Evolutionary conservation across 2,329 filamentous ascomycete genomes (phyloP).

Genomic region (Fusarium buharicum): DNA sequence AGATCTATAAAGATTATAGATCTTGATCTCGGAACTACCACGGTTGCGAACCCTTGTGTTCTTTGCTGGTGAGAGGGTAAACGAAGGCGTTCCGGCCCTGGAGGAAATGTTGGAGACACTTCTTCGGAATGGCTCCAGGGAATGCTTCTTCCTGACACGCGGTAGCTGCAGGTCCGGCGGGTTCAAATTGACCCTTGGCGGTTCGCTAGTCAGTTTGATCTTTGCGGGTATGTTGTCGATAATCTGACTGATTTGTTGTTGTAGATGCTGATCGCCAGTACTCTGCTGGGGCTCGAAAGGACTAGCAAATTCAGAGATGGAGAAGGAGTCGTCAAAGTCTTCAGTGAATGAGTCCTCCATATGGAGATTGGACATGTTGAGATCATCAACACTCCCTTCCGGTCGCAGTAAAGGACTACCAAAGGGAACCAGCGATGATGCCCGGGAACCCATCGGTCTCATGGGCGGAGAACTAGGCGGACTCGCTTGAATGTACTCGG

Average conservation of each 20-base stretch:
- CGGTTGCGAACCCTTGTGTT: conserved; percentile 60
- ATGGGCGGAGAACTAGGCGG: conserved; percentile 62
- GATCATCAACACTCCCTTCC: conserved; percentile 54
- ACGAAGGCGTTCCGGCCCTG: conserved; percentile 71
- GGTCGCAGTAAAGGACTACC: conserved; percentile 59
- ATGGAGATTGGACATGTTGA: conserved; percentile 53
- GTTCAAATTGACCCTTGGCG: conserved; percentile 63
- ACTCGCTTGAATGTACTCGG: conserved; percentile 54
- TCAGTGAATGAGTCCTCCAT: conserved; percentile 58
- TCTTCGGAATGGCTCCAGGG: conserved; percentile 57
- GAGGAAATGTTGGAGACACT: conserved; percentile 63
- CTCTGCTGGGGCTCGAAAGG: conserved; percentile 47
- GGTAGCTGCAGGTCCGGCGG: conserved; percentile 67
- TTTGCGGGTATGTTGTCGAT: conserved; percentile 80
- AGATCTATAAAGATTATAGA: conserved; percentile 89
- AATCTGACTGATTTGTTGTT: conserved; percentile 82
- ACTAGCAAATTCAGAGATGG: conserved; percentile 46
- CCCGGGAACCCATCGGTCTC: conserved; percentile 25
- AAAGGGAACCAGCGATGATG: conserved; percentile 55
- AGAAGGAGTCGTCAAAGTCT: conserved; percentile 58
- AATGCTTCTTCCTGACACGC: conserved; percentile 56
- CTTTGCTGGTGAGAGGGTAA: conserved; percentile 74
- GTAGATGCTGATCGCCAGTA: conserved; percentile 73
- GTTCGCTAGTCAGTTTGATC: conserved; percentile 75
- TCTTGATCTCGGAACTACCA: conserved; percentile 79